phyloP scores from a whole-genome alignment of 1,284 basidiomycete species.

The Marasmius oreades region DNA sequence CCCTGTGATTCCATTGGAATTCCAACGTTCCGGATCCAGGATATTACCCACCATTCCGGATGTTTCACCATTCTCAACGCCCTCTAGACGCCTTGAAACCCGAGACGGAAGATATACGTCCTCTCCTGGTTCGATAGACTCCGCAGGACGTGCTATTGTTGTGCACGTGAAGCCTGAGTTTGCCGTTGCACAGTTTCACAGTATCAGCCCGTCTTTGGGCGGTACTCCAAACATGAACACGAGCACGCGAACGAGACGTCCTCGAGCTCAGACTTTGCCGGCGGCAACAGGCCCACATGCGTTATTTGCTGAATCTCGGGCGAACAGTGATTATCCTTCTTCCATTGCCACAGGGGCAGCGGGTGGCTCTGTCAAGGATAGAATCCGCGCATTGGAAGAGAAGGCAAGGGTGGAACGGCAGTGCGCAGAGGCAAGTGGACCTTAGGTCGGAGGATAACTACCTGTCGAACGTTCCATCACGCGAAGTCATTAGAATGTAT shows the following conservation, averaged over 20 bases:
- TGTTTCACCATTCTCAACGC: background rate
- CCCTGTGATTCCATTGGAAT: background rate
- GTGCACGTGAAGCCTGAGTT: background rate
- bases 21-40: background rate
- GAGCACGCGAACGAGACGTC: background rate
- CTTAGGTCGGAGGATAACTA: background rate
- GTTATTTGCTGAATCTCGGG: background rate
- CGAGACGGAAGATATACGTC: no score
- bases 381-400: conserved; percentile 30
- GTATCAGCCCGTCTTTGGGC: background rate
- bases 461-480: background rate
- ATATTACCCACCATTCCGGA: background rate
- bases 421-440: background rate
- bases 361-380: conserved; percentile 28
- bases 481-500: no score
- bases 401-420: conserved; percentile 18
- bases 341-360: background rate
- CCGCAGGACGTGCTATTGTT: background rate
- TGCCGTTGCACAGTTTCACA: conserved; percentile 4
- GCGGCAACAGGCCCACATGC: background rate
- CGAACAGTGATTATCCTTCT: background rate
- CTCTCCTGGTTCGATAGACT: no score
- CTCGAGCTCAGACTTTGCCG: background rate
- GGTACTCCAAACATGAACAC: background rate
- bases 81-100: background rate